These are phyloP conservation scores for Geotrichum aggregatum DNA, from an alignment of 1,139 yeast genomes.

Conservation along the genomic window DNA sequence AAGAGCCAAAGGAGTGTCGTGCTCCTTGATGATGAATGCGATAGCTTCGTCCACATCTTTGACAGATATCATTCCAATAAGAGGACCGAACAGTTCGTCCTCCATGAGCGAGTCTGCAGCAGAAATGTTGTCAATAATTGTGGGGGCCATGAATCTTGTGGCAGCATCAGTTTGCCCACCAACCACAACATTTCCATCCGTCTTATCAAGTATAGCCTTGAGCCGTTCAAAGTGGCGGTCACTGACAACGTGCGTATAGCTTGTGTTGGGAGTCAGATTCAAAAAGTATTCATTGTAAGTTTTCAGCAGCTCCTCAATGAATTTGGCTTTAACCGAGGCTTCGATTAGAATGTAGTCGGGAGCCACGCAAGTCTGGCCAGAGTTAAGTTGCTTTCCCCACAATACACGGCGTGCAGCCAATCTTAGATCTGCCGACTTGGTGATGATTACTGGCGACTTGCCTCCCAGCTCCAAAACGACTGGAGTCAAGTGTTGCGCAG, in stretches of 20 bases:
- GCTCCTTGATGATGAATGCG: conserved; percentile 46
- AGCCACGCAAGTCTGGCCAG: conserved; percentile 91
- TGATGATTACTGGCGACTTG: conserved; percentile 77
- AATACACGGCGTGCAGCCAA: conserved; percentile 62
- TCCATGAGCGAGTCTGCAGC: conserved; percentile 71
- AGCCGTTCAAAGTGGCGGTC: conserved; percentile 55
- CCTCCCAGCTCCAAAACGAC: conserved; percentile 84
- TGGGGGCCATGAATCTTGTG: conserved; percentile 64
- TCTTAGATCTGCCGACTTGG: conserved; percentile 47
- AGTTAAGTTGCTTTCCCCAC: conserved; percentile 75
- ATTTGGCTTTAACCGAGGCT: conserved; percentile 51
- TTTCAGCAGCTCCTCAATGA: conserved; percentile 46
- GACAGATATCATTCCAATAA: conserved; percentile 68
- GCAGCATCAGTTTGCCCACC: conserved; percentile 50
- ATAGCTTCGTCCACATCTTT: conserved; percentile 50
- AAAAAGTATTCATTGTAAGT: conserved; percentile 51
- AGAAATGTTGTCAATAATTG: conserved; percentile 57
- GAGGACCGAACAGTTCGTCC: conserved; percentile 80
- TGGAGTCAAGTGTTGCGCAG: conserved; percentile 82
- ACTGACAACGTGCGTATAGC: conserved; percentile 59
- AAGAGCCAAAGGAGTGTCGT: conserved; percentile 85
- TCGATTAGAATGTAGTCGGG: conserved; percentile 77
- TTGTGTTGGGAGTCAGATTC: conserved; percentile 36
- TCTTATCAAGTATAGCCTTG: conserved; percentile 43
- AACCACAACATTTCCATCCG: conserved; percentile 56